phyloP scores from a whole-genome alignment of 495 filamentous ascomycete genomes.

The Chaetomidium leptoderma region DNA sequence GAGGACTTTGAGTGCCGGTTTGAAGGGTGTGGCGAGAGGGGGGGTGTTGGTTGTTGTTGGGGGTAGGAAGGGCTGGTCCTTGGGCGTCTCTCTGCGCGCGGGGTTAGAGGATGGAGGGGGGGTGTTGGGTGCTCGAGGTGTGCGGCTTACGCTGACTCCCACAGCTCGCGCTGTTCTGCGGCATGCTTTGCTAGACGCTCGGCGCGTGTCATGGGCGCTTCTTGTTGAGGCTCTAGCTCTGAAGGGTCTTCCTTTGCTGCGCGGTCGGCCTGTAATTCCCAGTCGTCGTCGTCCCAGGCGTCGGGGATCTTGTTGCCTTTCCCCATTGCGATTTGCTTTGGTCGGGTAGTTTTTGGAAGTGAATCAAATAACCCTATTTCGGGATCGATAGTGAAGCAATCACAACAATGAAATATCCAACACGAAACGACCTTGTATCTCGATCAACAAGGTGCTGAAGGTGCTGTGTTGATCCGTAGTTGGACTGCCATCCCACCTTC shows the following conservation, averaged over 20 bases:
- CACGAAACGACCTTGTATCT: too few relatives aligned
- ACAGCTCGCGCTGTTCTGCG: slow-evolving; percentile 76
- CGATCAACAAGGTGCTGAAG: too few relatives aligned
- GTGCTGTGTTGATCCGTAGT: too few relatives aligned
- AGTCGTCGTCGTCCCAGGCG: slow-evolving; percentile 88
- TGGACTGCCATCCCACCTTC: too few relatives aligned
- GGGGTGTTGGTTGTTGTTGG: slow-evolving; percentile 59
- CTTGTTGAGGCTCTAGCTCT: slow-evolving; percentile 40
- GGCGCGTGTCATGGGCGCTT: slow-evolving; percentile 54
- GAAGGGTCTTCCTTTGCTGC: slow-evolving; percentile 42
- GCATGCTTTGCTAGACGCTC: slow-evolving; percentile 76
- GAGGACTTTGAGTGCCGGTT: slow-evolving; percentile 74
- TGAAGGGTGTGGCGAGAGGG: slow-evolving; percentile 76
- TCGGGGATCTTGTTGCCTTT: slow-evolving; percentile 56
- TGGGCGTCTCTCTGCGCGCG: slow-evolving; percentile 37
- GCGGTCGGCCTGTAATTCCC: slow-evolving; percentile 70
- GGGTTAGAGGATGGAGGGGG: background rate
- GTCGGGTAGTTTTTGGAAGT: background rate
- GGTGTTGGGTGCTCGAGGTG: background rate
- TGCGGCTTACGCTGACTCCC: slow-evolving; percentile 73
- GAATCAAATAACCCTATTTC: background rate
- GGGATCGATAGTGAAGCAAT: background rate
- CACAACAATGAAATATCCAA: too few relatives aligned
- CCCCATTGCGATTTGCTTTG: slow-evolving; percentile 42
- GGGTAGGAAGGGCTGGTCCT: slow-evolving; percentile 70